Percentiles rank a stretch among this genome's conserved stretches.
Evolutionary conservation across 352 stramenopile genomes (phyloP).

Genomic region (Globisporangium takayamanum): DNA sequence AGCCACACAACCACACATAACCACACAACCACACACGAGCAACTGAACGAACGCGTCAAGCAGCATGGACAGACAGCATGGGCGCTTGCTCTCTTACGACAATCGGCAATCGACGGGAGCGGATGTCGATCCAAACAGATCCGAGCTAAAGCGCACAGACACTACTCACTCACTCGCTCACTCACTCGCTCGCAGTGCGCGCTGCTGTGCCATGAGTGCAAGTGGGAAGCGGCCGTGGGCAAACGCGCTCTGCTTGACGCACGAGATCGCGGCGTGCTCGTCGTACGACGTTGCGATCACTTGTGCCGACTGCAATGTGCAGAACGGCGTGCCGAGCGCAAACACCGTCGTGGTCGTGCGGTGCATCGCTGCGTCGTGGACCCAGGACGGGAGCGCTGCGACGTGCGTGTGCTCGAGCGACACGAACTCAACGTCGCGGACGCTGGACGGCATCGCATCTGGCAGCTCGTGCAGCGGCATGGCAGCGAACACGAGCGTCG

Average conservation of each 20-base stretch:
- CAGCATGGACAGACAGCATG: too few species aligned
- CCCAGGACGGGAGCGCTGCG: neutral
- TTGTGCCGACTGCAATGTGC: neutral
- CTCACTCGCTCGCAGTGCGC: too few species aligned
- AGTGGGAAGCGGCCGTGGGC: neutral
- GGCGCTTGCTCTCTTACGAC: too few species aligned
- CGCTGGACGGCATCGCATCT: neutral
- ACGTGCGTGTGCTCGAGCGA: slow-evolving; percentile 5
- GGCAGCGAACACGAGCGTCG: slow-evolving; percentile 4
- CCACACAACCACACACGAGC: too few species aligned
- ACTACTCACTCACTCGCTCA: too few species aligned
- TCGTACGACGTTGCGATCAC: neutral
- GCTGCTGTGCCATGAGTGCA: neutral
- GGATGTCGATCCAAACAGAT: too few species aligned
- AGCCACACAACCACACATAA: too few species aligned
- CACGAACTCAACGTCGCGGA: neutral
- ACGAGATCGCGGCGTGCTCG: neutral
- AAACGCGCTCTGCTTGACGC: neutral
- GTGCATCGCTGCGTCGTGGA: neutral
- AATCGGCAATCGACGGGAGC: too few species aligned
- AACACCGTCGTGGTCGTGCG: neutral
- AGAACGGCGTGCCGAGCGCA: slow-evolving; percentile 2
- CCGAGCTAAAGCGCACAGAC: too few species aligned
- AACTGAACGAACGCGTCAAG: too few species aligned
- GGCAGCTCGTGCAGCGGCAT: slow-evolving; percentile 7